Evolutionary conservation across 2,329 filamentous ascomycete genomes (phyloP), one percentile per base, ranked within the genome.

Genomic region (Dothidotthia symphoricarpi): DNA sequence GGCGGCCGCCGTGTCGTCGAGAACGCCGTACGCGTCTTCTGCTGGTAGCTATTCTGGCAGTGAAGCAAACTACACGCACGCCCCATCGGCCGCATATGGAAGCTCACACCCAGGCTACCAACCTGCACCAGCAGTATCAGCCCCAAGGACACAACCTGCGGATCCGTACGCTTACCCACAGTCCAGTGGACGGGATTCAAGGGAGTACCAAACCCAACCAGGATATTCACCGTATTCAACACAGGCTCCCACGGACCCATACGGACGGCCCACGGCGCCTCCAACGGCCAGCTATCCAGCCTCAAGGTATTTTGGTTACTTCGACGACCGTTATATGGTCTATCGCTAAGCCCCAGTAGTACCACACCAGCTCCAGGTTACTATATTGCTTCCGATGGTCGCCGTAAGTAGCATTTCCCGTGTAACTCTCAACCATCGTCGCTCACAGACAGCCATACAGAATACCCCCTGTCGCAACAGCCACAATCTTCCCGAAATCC

Each of bases 231-330:
- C 56, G 45, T 64, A 65, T 47, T 43, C 52, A 31, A 53, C 51
- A 39, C 55, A 55, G 43, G 40, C 57, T 27, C 36, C 51, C 30
- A 45, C 51, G 49, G 60, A 65, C 44, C 48, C 52, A 4, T 60
- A 63, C 27, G 49, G 57, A 31, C 57, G 45, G 26, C 41, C 40
- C 27, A 42, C 52, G 34, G 47, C 47, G 14, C 36, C 55, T 39
- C 45, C 53, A 24, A 45, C 59, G 28, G 35, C 49, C 29, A 39
- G 45, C 32, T 51, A 58, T 45, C 28, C 53, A 34, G 43, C 55
- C 45, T 57, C 63, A 60, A 69, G 66, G 66, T 69, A 69, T 68
- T 69, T 67, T 64, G 62, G 64, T 52, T 64, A 65, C 44, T 61
- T 49, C 49, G 56, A 64, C 54, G 55, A 60, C 32, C 45, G 49